phyloP scores from a whole-genome alignment of 305 asterid species.

The Ruellia speciosa region DNA sequence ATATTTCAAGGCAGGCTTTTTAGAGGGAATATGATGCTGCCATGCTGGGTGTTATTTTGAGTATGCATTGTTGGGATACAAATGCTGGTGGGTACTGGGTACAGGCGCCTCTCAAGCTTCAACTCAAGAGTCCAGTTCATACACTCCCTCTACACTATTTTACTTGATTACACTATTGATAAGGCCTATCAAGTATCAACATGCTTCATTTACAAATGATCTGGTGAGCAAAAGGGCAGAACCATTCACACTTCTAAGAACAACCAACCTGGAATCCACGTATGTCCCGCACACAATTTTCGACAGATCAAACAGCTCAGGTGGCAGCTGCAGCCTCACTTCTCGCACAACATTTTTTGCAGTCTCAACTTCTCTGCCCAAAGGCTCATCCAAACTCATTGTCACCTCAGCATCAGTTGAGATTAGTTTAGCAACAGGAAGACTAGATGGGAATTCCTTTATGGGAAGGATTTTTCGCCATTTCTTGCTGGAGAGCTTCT shows the following conservation, averaged over 20 bases:
- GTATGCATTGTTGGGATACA: too few species aligned
- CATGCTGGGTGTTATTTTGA: too few species aligned
- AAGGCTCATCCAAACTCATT: constrained; percentile 54
- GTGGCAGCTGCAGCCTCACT: constrained; percentile 68
- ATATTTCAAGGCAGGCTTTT: too few species aligned
- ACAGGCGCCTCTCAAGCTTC: too few species aligned
- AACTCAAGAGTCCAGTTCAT: too few species aligned
- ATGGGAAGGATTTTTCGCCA: constrained; percentile 64
- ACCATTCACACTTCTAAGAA: constrained; percentile 63
- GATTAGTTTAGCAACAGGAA: constrained; percentile 67
- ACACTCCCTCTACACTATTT: too few species aligned
- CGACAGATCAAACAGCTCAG: constrained; percentile 68
- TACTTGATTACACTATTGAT: too few species aligned
- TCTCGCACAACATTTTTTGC: constrained; percentile 56
- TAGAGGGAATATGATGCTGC: too few species aligned
- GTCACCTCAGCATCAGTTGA: constrained; percentile 45
- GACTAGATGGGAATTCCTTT: constrained; percentile 65
- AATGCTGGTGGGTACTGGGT: too few species aligned
- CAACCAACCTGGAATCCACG: constrained; percentile 62
- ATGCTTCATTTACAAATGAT: constrained; percentile 27
- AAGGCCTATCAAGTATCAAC: not conserved
- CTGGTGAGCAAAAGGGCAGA: constrained; percentile 66
- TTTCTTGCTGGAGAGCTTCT: constrained; percentile 54
- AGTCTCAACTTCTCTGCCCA: constrained; percentile 28
- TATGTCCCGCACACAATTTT: constrained; percentile 78